Evolutionary conservation across 208 protist genomes (phyloP), one percentile per base, ranked within the genome.

Genomic region (Leishmania braziliensis): DNA sequence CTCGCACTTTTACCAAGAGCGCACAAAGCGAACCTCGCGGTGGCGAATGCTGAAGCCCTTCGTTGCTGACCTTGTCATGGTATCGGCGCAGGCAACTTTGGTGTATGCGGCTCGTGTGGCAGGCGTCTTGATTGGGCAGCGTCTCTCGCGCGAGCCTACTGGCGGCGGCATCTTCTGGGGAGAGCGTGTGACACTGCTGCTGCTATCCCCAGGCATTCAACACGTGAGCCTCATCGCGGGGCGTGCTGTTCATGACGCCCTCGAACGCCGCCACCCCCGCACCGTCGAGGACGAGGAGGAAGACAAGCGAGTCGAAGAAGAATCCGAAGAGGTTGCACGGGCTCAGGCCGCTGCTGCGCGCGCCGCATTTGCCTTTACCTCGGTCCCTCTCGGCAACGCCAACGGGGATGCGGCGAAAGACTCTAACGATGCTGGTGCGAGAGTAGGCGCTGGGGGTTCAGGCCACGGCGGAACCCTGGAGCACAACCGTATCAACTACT

Each of bases 41-140:
- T 94, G 91, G 90, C 90, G 90, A 2, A 20, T 95, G 54, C 68
- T 91, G 77, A 95, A 95, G 78, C 87, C 85, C 26, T 85, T 69
- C 73, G 54, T 81, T 10, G 76, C 81, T 5, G 70, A 75, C 33
- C 53, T 62, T 3, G 63, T 68, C n/a, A 74, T 88, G 53, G 75
- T 80, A 5, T 68, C 48, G 6, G 73, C 51, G 68, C 81, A 93
- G 76, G 77, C 73, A 6, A 48, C 50, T 3, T 78, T 94, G 18
- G 63, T 85, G 29, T 86, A 82, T 50, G 66, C 68, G 18, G 82
- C 80, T 0, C 92, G 93, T 33, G 60, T 81, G 3, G n/a, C 65
- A 1, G 92, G 91, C 10, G 84, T 88, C 26, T 46, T 66, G 60
- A 6, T 93, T 14, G 89, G 84, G 58, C 77, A 76, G 46, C 20